Base-by-base conservation (phyloP, 306 rosid genomes). In the Trifolium repens region DNA sequence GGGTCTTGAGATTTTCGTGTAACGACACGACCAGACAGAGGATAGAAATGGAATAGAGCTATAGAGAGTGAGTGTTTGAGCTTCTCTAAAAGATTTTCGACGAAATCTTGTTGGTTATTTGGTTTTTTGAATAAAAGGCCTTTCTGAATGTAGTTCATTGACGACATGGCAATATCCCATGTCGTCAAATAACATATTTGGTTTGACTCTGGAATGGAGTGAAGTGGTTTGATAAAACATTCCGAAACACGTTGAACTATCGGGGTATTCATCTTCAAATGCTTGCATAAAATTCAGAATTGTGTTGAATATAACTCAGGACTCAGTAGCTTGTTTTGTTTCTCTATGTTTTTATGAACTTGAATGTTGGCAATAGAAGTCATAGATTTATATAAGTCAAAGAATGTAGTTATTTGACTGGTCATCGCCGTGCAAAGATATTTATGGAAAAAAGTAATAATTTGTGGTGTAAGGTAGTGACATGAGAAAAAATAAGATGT, bases 101-200 rank as follows among this genome's bases (percentile, higher is more conserved):
- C 69, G 84, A 84, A 84, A 15, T 15, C 27, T 4, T 71, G 64
- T 26, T 15, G 69, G 32, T 19, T 54, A 19, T 54, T 54, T 54
- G 60, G 91, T 32, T 88, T 92, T 40, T 76, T 71, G 78, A 87
- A 92, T 57, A 88, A 82, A 0, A 90, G 89, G 9, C 97, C 97
- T 34, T 87, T 88, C 43, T 90, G 96, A 52, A 89, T 93, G 4
- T 90, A 89, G 67, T 85, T 60, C 0, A 2, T 34, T 0, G 96
- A 86, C 24, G 88, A 69, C 90, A 86, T 72, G 27, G 57, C 30
- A 4, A 87, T 66, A 49, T 90, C 96, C 73, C 73, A 79, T 0
- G 87, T 88, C 4, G 80, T 5, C 35, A 93, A 66, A 86, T 87
- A 24, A 9, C 30, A 27, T 0, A 59, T 47, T 5, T 26, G 34